Conservation (phyloP, 177 flowering plant species). For the Vitis hybrid region DNA sequence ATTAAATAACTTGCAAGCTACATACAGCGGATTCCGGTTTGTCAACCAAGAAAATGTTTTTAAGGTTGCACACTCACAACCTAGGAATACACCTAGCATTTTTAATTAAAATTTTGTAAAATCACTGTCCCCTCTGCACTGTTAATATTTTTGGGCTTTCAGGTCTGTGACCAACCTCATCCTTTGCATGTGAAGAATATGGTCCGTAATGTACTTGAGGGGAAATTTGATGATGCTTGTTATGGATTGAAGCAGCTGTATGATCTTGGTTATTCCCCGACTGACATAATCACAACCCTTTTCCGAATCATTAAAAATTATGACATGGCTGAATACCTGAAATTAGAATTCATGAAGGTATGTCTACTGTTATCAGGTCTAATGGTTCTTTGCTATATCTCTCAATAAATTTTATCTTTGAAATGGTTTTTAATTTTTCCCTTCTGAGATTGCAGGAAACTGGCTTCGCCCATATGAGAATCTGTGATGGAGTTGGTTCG, state of each 20-base stretch:
- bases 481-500: slow-evolving; percentile 97
- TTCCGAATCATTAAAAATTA: slow-evolving; percentile 91
- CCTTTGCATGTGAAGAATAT: slow-evolving; percentile 95
- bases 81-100: neutral
- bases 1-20: slow-evolving; percentile 94
- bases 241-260: slow-evolving; percentile 85
- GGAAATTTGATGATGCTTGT: slow-evolving; percentile 95
- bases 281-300: slow-evolving; percentile 94
- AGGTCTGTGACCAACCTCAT: slow-evolving; percentile 99
- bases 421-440: neutral
- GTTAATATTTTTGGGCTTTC: slow-evolving; percentile 9
- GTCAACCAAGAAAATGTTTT: slow-evolving; percentile 97
- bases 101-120: no score
- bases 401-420: neutral
- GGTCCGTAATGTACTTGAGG: slow-evolving; percentile 78
- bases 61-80: slow-evolving; percentile 50
- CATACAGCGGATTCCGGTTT: slow-evolving; percentile 89
- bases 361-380: neutral
- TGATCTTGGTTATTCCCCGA: slow-evolving; percentile 96
- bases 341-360: slow-evolving; percentile 97
- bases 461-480: slow-evolving; percentile 99
- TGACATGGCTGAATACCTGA: slow-evolving; percentile 96
- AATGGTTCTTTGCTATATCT: neutral
- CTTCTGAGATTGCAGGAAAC: slow-evolving; percentile 64
- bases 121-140: no score